Base-by-base conservation (phyloP, 2,329 filamentous ascomycete genomes). In the Neonectria neomacrospora region DNA sequence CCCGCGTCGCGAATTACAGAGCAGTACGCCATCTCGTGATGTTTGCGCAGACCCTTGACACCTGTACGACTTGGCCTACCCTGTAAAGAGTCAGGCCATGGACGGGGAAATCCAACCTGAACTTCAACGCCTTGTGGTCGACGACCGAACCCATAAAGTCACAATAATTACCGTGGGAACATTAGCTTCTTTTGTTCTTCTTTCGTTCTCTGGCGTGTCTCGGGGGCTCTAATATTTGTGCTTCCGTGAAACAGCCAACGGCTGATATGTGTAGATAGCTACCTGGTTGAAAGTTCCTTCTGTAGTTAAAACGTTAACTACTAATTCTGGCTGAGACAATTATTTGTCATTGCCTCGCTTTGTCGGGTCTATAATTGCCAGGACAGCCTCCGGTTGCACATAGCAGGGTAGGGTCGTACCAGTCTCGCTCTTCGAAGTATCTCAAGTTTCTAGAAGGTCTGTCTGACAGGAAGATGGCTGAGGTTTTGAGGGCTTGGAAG, bases 231-330 rank as follows among this genome's bases (percentile, higher is more conserved):
- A 20, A 41, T 53, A 23, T 30, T 34, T 32, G 48, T 37, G 30
- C 48, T 22, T 30, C 30, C 34, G 18, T 52, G 34, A 22, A 22
- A 52, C 48, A 30, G 18, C 28, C 18, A 52, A 52, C 48, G 48
- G 26, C 47, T 26, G 30, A 18, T 37, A 30, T 11, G 28, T 50
- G 48, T 5, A 22, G 20, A 20, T 18, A 22, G 12, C 12, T 34
- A 14, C n/a, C n/a, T 23, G 8, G 34, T n/a, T 11, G 37, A 41
- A 4, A 1, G 37, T 7, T 11, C 7, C 34, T 20, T 51, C 32
- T 3, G n/a, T n/a, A 26, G 12, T 9, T 11, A 26, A 34, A 22
- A 11, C n/a, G n/a, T 20, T 51, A 51, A 22, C 28, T 28, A 34
- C 26, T 9, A 16, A 51, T 3, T 8, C 9, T 20, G n/a, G 47